Conservation (phyloP, 176 grass and related monocot genomes). For the Lolium rigidum region DNA sequence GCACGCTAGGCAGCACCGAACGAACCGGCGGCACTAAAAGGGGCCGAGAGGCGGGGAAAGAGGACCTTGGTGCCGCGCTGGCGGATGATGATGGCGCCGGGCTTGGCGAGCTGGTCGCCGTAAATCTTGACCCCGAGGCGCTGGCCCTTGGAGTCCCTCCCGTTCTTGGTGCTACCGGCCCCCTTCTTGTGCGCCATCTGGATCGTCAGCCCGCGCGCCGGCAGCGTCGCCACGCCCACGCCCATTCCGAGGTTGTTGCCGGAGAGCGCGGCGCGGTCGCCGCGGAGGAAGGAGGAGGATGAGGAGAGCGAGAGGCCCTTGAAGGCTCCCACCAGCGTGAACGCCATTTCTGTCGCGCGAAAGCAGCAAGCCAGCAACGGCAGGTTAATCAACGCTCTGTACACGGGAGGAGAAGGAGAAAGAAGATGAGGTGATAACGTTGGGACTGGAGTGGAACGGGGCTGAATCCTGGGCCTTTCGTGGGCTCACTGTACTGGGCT, state of each 20-base stretch:
- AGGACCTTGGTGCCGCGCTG: slow-evolving; percentile 93
- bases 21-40: not conserved
- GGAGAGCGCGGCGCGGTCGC: slow-evolving; percentile 36
- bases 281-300: slow-evolving; percentile 41
- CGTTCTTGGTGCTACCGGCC: slow-evolving; percentile 94
- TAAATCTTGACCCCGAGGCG: slow-evolving; percentile 96
- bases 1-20: not conserved
- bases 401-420: not conserved
- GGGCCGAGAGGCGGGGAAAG: not conserved
- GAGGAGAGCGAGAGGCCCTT: slow-evolving; percentile 65
- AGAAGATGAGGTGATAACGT: slow-evolving; percentile 48
- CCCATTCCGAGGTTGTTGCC: not conserved
- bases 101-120: slow-evolving; percentile 92
- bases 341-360: slow-evolving; percentile 51
- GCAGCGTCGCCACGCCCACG: slow-evolving; percentile 35
- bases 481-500: no score
- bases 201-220: slow-evolving; percentile 73
- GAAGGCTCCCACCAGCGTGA: slow-evolving; percentile 69
- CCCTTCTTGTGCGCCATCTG: slow-evolving; percentile 99
- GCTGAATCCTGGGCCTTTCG: no score
- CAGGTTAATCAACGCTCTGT: not conserved
- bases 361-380: slow-evolving; percentile 24
- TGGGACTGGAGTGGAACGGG: no score
- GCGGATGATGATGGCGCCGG: slow-evolving; percentile 93
- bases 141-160: slow-evolving; percentile 84